phyloP scores from a whole-genome alignment of 2,329 filamentous ascomycete genomes.

The Pyrenochaeta sp. region DNA sequence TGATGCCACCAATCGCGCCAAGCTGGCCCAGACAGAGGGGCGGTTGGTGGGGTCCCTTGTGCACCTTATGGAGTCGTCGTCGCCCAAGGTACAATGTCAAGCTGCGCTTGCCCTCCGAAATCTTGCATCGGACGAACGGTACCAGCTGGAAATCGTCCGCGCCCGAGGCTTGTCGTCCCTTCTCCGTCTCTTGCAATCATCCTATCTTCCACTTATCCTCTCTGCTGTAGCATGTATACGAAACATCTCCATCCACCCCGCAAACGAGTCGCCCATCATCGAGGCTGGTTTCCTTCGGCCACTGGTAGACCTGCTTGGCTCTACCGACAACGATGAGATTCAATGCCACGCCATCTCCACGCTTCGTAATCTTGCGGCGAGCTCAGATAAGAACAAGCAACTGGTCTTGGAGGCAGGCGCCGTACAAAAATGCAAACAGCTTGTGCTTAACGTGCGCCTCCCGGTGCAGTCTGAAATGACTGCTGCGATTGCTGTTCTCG shows the following conservation, averaged over 20 bases:
- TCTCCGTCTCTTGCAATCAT: conserved; percentile 89
- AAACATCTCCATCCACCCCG: conserved; percentile 97
- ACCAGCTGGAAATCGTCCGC: conserved; percentile 96
- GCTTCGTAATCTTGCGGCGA: conserved; percentile 91
- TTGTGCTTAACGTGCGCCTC: conserved; percentile 90
- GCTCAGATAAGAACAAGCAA: conserved; percentile 97
- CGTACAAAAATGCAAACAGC: conserved; percentile 97
- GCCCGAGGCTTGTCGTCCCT: conserved; percentile 85
- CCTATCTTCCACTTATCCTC: conserved; percentile 92
- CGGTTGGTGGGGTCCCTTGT: conserved; percentile 93
- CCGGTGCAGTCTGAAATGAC: conserved; percentile 99
- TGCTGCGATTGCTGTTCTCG: conserved; percentile 95
- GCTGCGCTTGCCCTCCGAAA: conserved; percentile 93
- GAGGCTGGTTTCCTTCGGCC: conserved; percentile 96
- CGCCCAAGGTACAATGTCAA: conserved; percentile 93
- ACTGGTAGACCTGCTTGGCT: conserved; percentile 90
- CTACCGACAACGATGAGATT: conserved; percentile 97
- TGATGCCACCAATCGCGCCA: conserved; percentile 87
- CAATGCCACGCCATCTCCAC: conserved; percentile 99
- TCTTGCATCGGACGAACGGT: conserved; percentile 96
- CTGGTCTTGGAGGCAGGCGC: conserved; percentile 96
- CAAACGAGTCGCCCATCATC: conserved; percentile 98
- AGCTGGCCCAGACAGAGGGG: conserved; percentile 88
- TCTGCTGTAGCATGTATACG: conserved; percentile 98
- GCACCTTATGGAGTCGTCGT: conserved; percentile 95